These are phyloP conservation scores for Gaeumannomyces sp. DNA, from an alignment of 2,329 filamentous ascomycete genomes.

Conservation along the genomic window DNA sequence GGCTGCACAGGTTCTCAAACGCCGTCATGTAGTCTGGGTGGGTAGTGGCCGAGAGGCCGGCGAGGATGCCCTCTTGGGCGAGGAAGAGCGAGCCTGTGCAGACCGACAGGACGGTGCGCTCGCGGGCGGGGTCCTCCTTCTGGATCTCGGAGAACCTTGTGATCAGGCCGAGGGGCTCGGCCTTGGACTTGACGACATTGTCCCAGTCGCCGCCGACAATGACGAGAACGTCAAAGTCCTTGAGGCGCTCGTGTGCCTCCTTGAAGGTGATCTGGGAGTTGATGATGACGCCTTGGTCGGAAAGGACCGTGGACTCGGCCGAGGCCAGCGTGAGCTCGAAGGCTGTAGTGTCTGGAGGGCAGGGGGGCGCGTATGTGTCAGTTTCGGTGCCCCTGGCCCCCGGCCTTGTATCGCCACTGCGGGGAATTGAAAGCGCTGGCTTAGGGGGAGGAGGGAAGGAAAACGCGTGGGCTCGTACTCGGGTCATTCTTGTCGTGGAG, in stretches of 20 bases:
- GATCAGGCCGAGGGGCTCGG: conserved; percentile 66
- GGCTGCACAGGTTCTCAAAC: conserved; percentile 75
- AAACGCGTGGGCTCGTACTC: conserved; percentile 32
- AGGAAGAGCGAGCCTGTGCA: conserved; percentile 76
- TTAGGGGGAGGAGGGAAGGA: neutral
- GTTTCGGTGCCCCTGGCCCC: neutral
- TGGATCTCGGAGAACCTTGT: conserved; percentile 72
- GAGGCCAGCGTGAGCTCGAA: conserved; percentile 53
- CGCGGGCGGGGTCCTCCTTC: conserved; percentile 69
- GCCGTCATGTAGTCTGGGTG: conserved; percentile 75
- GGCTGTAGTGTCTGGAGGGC: conserved; percentile 42
- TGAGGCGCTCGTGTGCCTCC: conserved; percentile 66
- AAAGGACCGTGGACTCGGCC: conserved; percentile 48
- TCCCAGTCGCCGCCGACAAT: conserved; percentile 66
- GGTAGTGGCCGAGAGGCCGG: conserved; percentile 73
- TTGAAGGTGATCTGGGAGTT: conserved; percentile 71
- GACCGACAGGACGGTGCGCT: conserved; percentile 75
- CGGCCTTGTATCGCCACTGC: conserved; percentile 8
- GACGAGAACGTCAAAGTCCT: conserved; percentile 74
- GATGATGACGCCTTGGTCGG: conserved; percentile 60
- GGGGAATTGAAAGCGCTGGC: conserved; percentile 11
- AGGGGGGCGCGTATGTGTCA: conserved; percentile 6
- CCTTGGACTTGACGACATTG: conserved; percentile 58
- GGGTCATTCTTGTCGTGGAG: conserved; percentile 47
- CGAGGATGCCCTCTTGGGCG: conserved; percentile 68